phyloP scores from a whole-genome alignment of 1,284 basidiomycete genomes.

The Sporisorium graminicola region DNA sequence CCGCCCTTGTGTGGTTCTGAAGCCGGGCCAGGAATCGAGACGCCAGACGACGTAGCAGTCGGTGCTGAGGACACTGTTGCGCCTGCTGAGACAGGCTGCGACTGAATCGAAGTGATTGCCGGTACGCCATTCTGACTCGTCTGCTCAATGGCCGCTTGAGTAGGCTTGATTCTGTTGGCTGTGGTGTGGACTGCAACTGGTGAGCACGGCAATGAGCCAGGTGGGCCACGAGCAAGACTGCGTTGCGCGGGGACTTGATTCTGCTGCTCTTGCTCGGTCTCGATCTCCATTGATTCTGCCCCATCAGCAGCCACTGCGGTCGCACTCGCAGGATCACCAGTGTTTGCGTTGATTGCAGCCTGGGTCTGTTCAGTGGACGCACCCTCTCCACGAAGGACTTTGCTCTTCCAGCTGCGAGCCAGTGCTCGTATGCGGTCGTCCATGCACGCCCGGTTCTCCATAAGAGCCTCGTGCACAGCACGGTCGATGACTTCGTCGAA shows the following conservation, averaged over 20 bases:
- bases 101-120: not conserved
- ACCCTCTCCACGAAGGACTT: not conserved
- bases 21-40: not conserved
- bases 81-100: not conserved
- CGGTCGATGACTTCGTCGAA: conserved; percentile 34
- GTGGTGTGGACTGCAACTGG: too few relatives aligned
- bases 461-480: conserved; percentile 27
- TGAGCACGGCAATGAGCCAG: too few relatives aligned
- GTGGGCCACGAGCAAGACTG: too few relatives aligned
- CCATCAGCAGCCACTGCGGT: conserved; percentile 3
- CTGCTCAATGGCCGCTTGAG: not conserved
- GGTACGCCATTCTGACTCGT: not conserved
- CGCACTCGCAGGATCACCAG: not conserved
- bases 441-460: conserved; percentile 22
- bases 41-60: not conserved
- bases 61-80: not conserved
- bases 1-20: not conserved
- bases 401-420: conserved; percentile 17
- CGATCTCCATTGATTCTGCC: conserved; percentile 26
- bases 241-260: too few relatives aligned
- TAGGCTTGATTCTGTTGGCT: not conserved
- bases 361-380: not conserved
- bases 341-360: not conserved
- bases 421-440: conserved; percentile 20
- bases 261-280: not conserved